Conservation (phyloP, 2,329 filamentous ascomycete species). For the Sporothrix protearum region DNA sequence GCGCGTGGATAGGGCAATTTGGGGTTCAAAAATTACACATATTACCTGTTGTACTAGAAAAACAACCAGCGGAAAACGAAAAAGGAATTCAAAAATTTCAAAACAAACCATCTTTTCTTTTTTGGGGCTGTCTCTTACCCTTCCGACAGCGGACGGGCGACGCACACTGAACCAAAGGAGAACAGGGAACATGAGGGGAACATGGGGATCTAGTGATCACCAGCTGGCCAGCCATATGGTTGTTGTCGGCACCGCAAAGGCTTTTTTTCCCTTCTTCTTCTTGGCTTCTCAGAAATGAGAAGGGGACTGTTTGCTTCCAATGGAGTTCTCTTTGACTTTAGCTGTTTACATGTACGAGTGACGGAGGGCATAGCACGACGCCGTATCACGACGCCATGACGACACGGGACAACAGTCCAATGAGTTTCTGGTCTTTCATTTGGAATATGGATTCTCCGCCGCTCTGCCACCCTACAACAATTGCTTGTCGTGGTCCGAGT, state of each 20-base stretch:
- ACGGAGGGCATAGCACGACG: too few species aligned
- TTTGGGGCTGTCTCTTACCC: not conserved
- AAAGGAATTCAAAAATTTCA: constrained; percentile 18
- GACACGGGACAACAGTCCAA: not conserved
- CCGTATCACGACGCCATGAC: too few species aligned
- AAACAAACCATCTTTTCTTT: not conserved
- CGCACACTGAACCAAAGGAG: not conserved
- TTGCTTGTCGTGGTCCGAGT: constrained; percentile 36
- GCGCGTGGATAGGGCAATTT: constrained; percentile 2
- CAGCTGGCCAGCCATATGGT: not conserved
- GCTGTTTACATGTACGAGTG: not conserved
- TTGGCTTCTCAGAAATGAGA: not conserved
- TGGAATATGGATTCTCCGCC: not conserved
- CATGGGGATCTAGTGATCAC: not conserved
- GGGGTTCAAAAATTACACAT: not conserved
- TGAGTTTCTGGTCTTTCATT: not conserved
- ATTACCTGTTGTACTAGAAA: not conserved
- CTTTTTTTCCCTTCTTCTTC: too few species aligned
- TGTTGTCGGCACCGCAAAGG: not conserved
- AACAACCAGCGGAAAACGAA: constrained; percentile 17
- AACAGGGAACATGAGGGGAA: not conserved
- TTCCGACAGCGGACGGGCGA: not conserved
- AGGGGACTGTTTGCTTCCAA: constrained; percentile 6
- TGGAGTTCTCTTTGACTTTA: not conserved
- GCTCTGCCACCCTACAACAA: constrained; percentile 30